A percentile compares a stretch with the other conserved stretches of the same genome.
phyloP scores from a whole-genome alignment of 495 filamentous ascomycete genomes.

The Xylaria bambusicola region DNA sequence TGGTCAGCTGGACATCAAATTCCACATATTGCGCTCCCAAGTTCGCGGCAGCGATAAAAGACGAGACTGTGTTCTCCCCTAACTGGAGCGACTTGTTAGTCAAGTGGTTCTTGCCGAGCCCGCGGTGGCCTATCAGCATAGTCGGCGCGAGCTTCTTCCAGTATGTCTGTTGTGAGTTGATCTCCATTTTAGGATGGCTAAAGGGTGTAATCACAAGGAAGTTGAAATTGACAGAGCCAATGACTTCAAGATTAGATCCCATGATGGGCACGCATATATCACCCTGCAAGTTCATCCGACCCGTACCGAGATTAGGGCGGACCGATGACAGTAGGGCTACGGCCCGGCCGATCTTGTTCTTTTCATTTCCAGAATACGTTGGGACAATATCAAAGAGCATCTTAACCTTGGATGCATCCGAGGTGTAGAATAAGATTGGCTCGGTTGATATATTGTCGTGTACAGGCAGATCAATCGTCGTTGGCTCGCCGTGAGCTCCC shows the following conservation, averaged over 20 bases:
- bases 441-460: conserved; percentile 93
- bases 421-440: conserved; percentile 83
- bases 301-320: conserved; percentile 73
- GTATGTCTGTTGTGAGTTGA: conserved; percentile 88
- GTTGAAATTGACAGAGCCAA: conserved; percentile 94
- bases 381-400: conserved; percentile 94
- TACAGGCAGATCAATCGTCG: conserved; percentile 87
- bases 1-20: conserved; percentile 95
- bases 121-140: conserved; percentile 94
- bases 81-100: conserved; percentile 84
- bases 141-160: conserved; percentile 74
- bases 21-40: conserved; percentile 91
- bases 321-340: conserved; percentile 87
- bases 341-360: conserved; percentile 85
- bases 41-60: conserved; percentile 94
- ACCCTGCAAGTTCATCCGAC: conserved; percentile 84
- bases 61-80: conserved; percentile 93
- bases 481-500: conserved; percentile 82
- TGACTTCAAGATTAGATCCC: conserved; percentile 79
- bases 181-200: conserved; percentile 86
- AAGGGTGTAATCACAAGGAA: conserved; percentile 95
- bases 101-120: conserved; percentile 86
- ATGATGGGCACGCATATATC: conserved; percentile 91
- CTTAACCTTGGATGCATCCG: conserved; percentile 77
- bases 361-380: conserved; percentile 91